Percentiles rank a stretch among this genome's conserved stretches.
phyloP scores from a whole-genome alignment of 257 asterid genomes.

The Perilla frutescens region DNA sequence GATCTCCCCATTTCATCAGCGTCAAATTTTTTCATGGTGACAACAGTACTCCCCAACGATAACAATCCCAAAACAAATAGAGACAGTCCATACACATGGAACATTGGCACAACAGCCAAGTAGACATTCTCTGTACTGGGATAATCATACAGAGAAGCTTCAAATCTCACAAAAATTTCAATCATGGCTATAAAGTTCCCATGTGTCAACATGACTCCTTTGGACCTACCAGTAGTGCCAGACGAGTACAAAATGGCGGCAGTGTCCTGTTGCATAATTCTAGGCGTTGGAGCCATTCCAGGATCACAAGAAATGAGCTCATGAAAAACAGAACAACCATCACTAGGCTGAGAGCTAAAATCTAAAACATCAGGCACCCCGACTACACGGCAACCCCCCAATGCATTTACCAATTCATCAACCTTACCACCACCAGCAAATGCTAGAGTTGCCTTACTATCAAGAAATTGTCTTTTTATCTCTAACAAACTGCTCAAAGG shows the following conservation, averaged over 20 bases:
- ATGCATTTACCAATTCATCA: conserved; percentile 42
- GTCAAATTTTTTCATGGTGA: conserved; percentile 67
- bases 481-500: conserved; percentile 66
- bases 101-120: conserved; percentile 76
- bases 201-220: conserved; percentile 74
- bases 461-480: conserved; percentile 61
- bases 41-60: conserved; percentile 67
- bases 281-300: conserved; percentile 57
- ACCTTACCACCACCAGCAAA: conserved; percentile 49
- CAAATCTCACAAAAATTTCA: conserved; percentile 67
- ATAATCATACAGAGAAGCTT: conserved; percentile 60
- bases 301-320: conserved; percentile 64
- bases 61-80: conserved; percentile 72
- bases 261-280: conserved; percentile 58
- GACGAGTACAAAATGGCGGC: conserved; percentile 85
- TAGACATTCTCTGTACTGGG: conserved; percentile 52
- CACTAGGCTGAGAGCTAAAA: conserved; percentile 22
- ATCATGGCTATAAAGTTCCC: conserved; percentile 72
- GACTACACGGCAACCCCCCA: conserved; percentile 49
- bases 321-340: conserved; percentile 43
- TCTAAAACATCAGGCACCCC: conserved; percentile 60
- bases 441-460: conserved; percentile 52
- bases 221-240: conserved; percentile 73
- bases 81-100: conserved; percentile 76
- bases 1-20: conserved; percentile 68